Conservation (phyloP, 2,329 filamentous ascomycete species). For the Ophiocordyceps polyrhachis-furcata region DNA sequence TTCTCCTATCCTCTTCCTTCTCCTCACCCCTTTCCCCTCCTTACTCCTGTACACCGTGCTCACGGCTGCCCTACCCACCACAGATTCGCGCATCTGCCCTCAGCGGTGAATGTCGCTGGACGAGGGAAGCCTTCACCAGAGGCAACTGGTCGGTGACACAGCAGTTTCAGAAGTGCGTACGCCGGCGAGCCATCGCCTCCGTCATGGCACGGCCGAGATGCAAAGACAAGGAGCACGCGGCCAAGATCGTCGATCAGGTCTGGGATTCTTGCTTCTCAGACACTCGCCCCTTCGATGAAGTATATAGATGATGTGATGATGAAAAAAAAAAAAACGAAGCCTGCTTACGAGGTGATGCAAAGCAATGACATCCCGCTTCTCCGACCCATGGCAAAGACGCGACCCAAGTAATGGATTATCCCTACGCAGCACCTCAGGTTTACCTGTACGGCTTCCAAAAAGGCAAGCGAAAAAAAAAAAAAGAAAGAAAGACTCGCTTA, state of each 20-base stretch:
- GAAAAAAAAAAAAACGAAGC: background rate
- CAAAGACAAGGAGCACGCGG: conserved; percentile 71
- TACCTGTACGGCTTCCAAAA: background rate
- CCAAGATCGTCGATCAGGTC: conserved; percentile 85
- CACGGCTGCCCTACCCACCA: no score
- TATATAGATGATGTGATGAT: conserved; percentile 46
- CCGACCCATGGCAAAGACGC: background rate
- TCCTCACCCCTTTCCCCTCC: no score
- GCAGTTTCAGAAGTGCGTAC: conserved; percentile 86
- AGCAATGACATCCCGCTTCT: background rate
- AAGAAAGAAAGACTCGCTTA: conserved; percentile 8
- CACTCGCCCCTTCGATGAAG: conserved; percentile 89
- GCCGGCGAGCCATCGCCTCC: conserved; percentile 60
- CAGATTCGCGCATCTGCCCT: conserved; percentile 85
- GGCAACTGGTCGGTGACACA: conserved; percentile 79
- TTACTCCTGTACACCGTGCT: background rate
- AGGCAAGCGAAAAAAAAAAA: background rate
- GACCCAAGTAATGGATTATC: conserved; percentile 3
- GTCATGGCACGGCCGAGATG: conserved; percentile 62
- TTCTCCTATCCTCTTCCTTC: background rate
- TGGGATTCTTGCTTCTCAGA: conserved; percentile 96
- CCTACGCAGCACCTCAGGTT: background rate
- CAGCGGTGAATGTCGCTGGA: conserved; percentile 85
- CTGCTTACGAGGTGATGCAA: background rate
- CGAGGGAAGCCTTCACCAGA: conserved; percentile 65